Percentiles rank a stretch among this genome's conserved stretches.
Evolutionary conservation across 208 protist species (phyloP).

Genomic region (Trypanosoma theileri): DNA sequence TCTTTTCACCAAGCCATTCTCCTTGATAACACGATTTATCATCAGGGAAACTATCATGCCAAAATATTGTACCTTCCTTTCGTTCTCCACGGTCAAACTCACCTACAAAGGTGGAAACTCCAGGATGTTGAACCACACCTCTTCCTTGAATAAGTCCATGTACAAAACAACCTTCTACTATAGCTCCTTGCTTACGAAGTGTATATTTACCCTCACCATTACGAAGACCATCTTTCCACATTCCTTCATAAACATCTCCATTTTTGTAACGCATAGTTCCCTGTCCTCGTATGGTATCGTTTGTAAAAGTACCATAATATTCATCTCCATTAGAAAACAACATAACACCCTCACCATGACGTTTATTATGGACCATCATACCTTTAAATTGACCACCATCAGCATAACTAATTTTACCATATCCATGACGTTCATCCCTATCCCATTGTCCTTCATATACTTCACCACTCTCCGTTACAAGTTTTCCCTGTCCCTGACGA

Average conservation of each 20-base stretch:
- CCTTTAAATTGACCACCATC: slow-evolving; percentile 80
- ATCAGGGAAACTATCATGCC: slow-evolving; percentile 28
- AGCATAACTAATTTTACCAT: slow-evolving; percentile 60
- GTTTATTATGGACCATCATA: slow-evolving; percentile 51
- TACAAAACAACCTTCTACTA: slow-evolving; percentile 71
- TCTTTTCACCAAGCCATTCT: slow-evolving; percentile 79
- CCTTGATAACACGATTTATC: slow-evolving; percentile 76
- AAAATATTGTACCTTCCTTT: slow-evolving; percentile 77
- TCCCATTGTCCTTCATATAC: slow-evolving; percentile 85
- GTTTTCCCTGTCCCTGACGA: slow-evolving; percentile 73
- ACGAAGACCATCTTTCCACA: slow-evolving; percentile 82
- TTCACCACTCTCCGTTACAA: slow-evolving; percentile 78
- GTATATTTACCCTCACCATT: slow-evolving; percentile 85
- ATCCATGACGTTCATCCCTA: slow-evolving; percentile 67
- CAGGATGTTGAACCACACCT: slow-evolving; percentile 64
- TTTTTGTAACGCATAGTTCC: slow-evolving; percentile 46
- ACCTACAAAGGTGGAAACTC: slow-evolving; percentile 75
- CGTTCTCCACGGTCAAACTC: slow-evolving; percentile 76
- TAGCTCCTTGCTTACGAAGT: slow-evolving; percentile 70
- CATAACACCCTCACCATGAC: slow-evolving; percentile 80
- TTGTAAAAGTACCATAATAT: slow-evolving; percentile 74
- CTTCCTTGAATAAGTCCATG: slow-evolving; percentile 86
- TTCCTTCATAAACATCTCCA: slow-evolving; percentile 52
- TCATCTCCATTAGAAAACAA: slow-evolving; percentile 83
- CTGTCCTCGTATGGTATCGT: slow-evolving; percentile 65